Conservation (phyloP, 257 asterid species). For the Petrea volubilis region DNA sequence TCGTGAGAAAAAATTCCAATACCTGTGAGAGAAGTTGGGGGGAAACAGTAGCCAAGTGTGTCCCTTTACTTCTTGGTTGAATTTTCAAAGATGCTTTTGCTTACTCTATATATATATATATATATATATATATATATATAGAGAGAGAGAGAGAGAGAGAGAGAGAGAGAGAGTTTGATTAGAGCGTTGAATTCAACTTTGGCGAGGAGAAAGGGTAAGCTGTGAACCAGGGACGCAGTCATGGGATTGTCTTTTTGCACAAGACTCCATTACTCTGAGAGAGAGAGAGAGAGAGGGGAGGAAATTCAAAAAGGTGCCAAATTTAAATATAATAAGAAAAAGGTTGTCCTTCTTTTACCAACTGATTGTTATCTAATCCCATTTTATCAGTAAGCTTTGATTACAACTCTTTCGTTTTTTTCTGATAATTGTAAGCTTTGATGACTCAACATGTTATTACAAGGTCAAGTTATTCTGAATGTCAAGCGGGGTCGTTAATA, state of each 20-base stretch:
- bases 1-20: not conserved
- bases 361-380: too few relatives aligned
- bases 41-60: not conserved
- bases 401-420: too few relatives aligned
- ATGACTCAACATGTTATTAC: too few relatives aligned
- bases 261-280: not conserved
- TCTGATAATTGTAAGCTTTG: too few relatives aligned
- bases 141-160: too few relatives aligned
- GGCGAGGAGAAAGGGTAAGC: conserved; percentile 14
- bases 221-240: conserved; percentile 25
- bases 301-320: not conserved
- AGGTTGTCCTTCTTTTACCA: too few relatives aligned
- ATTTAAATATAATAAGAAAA: too few relatives aligned
- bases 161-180: too few relatives aligned
- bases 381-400: too few relatives aligned
- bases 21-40: not conserved
- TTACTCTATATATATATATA: not conserved
- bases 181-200: conserved; percentile 33
- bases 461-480: too few relatives aligned
- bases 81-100: conserved; percentile 40
- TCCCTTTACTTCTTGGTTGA: conserved; percentile 5
- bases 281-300: too few relatives aligned
- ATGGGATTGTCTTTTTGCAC: not conserved
- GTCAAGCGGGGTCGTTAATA: too few relatives aligned
- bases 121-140: not conserved